phyloP scores from a whole-genome alignment of 495 filamentous ascomycete genomes.

The Rusavskia elegans region DNA sequence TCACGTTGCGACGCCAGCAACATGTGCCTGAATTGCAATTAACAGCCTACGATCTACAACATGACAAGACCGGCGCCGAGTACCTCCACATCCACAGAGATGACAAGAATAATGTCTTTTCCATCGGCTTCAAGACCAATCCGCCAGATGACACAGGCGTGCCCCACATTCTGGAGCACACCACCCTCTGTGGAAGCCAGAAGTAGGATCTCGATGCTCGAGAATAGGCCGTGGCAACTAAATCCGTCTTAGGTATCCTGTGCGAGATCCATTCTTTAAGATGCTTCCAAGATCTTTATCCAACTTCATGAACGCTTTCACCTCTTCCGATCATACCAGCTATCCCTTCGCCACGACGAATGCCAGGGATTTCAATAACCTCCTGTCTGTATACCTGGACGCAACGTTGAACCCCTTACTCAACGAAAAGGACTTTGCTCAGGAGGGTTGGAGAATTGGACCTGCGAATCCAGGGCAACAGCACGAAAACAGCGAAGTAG shows the following conservation, averaged over 20 bases:
- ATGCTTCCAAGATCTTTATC: conserved; percentile 95
- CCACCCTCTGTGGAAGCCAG: conserved; percentile 89
- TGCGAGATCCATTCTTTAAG: conserved; percentile 98
- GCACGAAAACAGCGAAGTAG: conserved; percentile 19
- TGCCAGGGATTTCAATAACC: conserved; percentile 80
- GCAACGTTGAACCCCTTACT: conserved; percentile 80
- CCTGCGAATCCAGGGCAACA: conserved; percentile 60
- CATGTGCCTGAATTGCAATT: conserved; percentile 88
- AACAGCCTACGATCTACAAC: conserved; percentile 73
- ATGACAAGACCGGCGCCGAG: conserved; percentile 88
- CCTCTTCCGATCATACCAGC: conserved; percentile 87
- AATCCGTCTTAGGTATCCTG: conserved; percentile 53
- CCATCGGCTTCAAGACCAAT: conserved; percentile 97
- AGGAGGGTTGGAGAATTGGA: conserved; percentile 93
- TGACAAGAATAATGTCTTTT: conserved; percentile 98
- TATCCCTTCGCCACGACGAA: conserved; percentile 99
- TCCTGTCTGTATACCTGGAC: conserved; percentile 93
- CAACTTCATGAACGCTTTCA: conserved; percentile 99
- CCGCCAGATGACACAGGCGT: conserved; percentile 92
- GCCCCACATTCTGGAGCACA: conserved; percentile 95
- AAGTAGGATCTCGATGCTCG: conserved; percentile 40
- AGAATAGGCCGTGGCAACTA: conserved; percentile 4
- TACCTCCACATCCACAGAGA: conserved; percentile 90
- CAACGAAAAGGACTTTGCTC: conserved; percentile 78
- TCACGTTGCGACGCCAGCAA: conserved; percentile 74